phyloP scores from a whole-genome alignment of 169 alveolate genomes.

The Plasmodium berghei region DNA sequence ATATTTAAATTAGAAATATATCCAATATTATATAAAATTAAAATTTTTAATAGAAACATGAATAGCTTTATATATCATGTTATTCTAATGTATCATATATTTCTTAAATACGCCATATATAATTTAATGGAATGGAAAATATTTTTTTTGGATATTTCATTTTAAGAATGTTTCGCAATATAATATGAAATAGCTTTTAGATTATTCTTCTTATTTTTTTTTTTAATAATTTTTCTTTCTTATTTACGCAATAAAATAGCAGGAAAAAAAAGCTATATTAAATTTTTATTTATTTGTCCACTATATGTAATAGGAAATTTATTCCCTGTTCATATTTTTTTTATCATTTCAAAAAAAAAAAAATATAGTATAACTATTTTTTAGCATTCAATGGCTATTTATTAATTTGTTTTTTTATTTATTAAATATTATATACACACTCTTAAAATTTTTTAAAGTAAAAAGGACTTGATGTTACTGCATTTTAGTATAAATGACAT shows the following conservation, averaged over 20 bases:
- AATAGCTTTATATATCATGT: conserved; percentile 6
- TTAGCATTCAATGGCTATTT: conserved; percentile 42
- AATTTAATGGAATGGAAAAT: too few relatives aligned
- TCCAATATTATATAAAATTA: background rate
- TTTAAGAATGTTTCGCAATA: conserved; percentile 39
- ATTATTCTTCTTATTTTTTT: conserved; percentile 15
- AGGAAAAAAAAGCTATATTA: conserved; percentile 49
- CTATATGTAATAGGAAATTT: conserved; percentile 37
- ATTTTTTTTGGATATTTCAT: conserved; percentile 5
- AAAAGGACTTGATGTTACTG: too few relatives aligned
- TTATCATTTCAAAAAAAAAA: conserved; percentile 17
- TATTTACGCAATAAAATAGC: background rate
- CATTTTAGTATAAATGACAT: too few relatives aligned
- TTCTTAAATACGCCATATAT: too few relatives aligned
- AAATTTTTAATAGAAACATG: conserved; percentile 17
- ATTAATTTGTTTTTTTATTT: conserved; percentile 24
- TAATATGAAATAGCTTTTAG: background rate
- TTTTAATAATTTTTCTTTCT: conserved; percentile 9
- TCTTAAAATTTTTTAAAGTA: background rate
- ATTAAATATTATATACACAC: conserved; percentile 1
- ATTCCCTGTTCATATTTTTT: conserved; percentile 30
- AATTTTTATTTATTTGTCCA: conserved; percentile 18
- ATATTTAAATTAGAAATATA: conserved; percentile 38
- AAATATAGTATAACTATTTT: conserved; percentile 3
- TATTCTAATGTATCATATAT: conserved; percentile 5